Base-by-base conservation (phyloP, 108 stramenopile genomes). In the Skeletonema tropicum region DNA sequence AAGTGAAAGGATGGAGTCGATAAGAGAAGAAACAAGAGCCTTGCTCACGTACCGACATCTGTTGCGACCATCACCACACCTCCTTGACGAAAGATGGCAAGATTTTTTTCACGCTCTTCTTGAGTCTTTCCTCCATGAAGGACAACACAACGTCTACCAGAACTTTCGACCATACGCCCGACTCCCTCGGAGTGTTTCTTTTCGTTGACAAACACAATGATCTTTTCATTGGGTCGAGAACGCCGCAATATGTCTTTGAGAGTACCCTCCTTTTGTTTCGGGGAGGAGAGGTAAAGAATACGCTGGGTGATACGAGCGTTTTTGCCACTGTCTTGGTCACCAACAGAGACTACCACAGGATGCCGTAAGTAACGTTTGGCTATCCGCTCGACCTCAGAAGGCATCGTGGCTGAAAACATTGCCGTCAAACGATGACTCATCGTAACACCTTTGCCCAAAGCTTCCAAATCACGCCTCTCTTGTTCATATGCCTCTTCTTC, bases 361-460 rank as follows among this genome's bases (percentile, higher is more conserved):
- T 96, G 91, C 3, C 97, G 87, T 32, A 99, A 89, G 77, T 96
- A 99, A 9, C 82, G 70, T 67, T 92, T 87, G 52, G 99, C 98
- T 60, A 99, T 87, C 25, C 82, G 69, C 82, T 98, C 96, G 14
- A 99, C 97, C 49, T 96, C 97, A 38, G 76, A 52, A 0, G 99
- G 96, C 97, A 99, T 98, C 9, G 99, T 99, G 29, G 99, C 99
- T 71, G 85, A 84, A 80, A 98, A 99, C 98, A 99, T 98, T 42
- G 97, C 94, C 23, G 98, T 99, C 31, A 96, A 70, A 38, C 99
- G 86, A 83, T 92, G 84, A 36, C 71, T 62, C 5, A 90, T 86
- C 5, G 92, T 86, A n/a, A 92, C 82, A 36, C 38, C 85, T 21
- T 70, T 29, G 17, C 78, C 82, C 33, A 77, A 70, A 38, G 83